Percentiles rank a stretch among this genome's conserved stretches.
Conservation (phyloP, 805 yeast species). For the Nakazawaea pomicola region DNA sequence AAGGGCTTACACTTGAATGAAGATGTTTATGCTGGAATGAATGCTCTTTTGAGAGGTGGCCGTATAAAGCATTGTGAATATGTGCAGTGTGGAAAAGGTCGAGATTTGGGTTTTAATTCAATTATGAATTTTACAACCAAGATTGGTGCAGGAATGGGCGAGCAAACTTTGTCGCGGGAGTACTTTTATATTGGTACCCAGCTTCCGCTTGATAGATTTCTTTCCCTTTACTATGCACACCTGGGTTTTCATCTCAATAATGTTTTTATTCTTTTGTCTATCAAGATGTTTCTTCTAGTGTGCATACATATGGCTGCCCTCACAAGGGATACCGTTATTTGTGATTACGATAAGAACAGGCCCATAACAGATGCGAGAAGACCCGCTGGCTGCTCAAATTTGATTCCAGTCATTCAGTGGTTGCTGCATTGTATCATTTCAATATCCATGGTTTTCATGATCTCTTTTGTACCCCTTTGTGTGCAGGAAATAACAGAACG, state of each 20-base stretch:
- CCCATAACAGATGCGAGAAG: conserved; percentile 58
- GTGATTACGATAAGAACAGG: conserved; percentile 51
- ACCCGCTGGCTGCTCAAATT: conserved; percentile 69
- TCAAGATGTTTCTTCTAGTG: conserved; percentile 56
- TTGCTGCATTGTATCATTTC: conserved; percentile 67
- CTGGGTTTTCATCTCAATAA: conserved; percentile 84
- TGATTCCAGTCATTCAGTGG: conserved; percentile 70
- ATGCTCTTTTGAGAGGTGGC: conserved; percentile 75
- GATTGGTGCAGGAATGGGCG: conserved; percentile 91
- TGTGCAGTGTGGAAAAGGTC: conserved; percentile 81
- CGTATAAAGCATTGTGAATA: conserved; percentile 79
- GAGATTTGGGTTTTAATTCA: conserved; percentile 82
- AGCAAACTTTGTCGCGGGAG: conserved; percentile 78
- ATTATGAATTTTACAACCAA: conserved; percentile 78
- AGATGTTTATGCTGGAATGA: conserved; percentile 85
- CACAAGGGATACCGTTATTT: conserved; percentile 54
- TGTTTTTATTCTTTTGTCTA: conserved; percentile 64
- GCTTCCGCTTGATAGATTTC: conserved; percentile 69
- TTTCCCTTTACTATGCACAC: conserved; percentile 79
- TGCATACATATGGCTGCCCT: conserved; percentile 59
- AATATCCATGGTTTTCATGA: conserved; percentile 67
- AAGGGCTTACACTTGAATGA: conserved; percentile 79
- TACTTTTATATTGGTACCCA: conserved; percentile 76
- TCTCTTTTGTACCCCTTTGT: conserved; percentile 69
- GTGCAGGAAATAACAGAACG: conserved; percentile 76